Evolutionary conservation across 2,329 filamentous ascomycete genomes (phyloP).

Genomic region (Dichotomopilus funicola): DNA sequence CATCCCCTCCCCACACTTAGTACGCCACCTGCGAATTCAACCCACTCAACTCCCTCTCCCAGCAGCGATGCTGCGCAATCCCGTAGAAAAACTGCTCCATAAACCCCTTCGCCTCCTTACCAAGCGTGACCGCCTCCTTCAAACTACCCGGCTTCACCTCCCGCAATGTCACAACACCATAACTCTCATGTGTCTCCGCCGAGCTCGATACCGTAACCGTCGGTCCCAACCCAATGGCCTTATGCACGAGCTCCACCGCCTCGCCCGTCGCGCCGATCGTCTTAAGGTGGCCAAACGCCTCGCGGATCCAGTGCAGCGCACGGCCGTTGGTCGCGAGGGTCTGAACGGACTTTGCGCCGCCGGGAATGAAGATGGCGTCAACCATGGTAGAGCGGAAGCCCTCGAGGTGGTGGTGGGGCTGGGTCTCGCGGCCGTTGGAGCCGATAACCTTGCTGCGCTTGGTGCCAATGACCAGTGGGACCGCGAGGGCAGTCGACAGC

Average conservation of each 20-base stretch:
- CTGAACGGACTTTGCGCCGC: conserved; percentile 56
- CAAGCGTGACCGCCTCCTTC: conserved; percentile 55
- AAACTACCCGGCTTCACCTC: conserved; percentile 49
- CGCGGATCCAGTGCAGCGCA: conserved; percentile 68
- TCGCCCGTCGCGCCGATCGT: conserved; percentile 70
- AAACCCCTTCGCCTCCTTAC: conserved; percentile 62
- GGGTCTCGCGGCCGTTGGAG: conserved; percentile 42
- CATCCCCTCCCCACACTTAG: conserved; percentile 32
- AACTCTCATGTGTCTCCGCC: conserved; percentile 55
- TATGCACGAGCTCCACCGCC: conserved; percentile 55
- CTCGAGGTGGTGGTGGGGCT: conserved; percentile 72
- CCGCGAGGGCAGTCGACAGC: conserved; percentile 53
- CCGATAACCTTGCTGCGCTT: conserved; percentile 61
- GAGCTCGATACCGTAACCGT: conserved; percentile 38
- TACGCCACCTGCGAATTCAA: conserved; percentile 62
- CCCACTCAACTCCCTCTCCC: conserved; percentile 65
- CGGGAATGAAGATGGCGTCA: conserved; percentile 71
- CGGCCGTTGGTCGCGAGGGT: conserved; percentile 64
- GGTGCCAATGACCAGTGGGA: conserved; percentile 67
- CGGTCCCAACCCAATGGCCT: conserved; percentile 37
- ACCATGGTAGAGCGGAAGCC: conserved; percentile 77
- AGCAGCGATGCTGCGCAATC: conserved; percentile 68
- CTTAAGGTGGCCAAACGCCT: conserved; percentile 78
- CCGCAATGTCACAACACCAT: conserved; percentile 67
- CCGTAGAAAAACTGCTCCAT: conserved; percentile 63